Percentiles rank a stretch among this genome's conserved stretches.
Evolutionary conservation across 139 green algal genomes (phyloP).

Genomic region (Chlorella sp.): DNA sequence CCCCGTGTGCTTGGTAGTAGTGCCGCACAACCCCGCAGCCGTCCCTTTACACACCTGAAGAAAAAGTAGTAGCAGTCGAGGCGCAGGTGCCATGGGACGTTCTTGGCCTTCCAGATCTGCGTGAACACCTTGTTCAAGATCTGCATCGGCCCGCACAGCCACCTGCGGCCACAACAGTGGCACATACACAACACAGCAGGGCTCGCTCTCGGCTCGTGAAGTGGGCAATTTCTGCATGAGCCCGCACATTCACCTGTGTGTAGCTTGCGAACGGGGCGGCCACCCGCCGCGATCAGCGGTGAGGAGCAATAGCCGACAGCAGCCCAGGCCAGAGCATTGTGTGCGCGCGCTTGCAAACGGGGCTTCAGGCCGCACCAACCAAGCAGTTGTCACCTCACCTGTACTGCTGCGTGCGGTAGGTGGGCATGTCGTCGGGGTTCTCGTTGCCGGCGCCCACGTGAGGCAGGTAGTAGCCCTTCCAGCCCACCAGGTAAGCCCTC

Average conservation of each 20-base stretch:
- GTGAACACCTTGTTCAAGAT: slow-evolving; percentile 52
- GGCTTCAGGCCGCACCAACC: background rate
- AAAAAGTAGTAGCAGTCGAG: slow-evolving; percentile 54
- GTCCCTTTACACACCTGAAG: slow-evolving; percentile 9
- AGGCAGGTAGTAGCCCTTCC: slow-evolving; percentile 40
- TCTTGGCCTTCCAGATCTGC: slow-evolving; percentile 28
- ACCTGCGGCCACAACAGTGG: slow-evolving; percentile 17
- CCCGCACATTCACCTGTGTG: background rate
- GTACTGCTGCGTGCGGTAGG: slow-evolving; percentile 98
- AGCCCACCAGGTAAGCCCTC: slow-evolving; percentile 37
- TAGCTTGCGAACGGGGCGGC: background rate
- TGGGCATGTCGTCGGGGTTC: slow-evolving; percentile 86
- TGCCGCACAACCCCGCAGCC: too few species aligned
- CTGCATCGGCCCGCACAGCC: slow-evolving; percentile 49
- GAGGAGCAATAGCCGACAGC: background rate
- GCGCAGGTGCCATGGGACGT: slow-evolving; percentile 34
- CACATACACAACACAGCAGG: background rate
- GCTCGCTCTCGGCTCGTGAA: background rate
- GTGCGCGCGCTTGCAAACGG: background rate
- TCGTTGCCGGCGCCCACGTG: slow-evolving; percentile 59
- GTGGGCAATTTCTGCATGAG: background rate
- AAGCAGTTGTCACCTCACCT: slow-evolving; percentile 69
- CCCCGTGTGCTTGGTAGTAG: background rate
- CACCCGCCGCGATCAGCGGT: background rate
- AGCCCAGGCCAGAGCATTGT: background rate